These are phyloP conservation scores for Pythium dissimile DNA, from an alignment of 352 stramenopile species.

Conservation along the genomic window DNA sequence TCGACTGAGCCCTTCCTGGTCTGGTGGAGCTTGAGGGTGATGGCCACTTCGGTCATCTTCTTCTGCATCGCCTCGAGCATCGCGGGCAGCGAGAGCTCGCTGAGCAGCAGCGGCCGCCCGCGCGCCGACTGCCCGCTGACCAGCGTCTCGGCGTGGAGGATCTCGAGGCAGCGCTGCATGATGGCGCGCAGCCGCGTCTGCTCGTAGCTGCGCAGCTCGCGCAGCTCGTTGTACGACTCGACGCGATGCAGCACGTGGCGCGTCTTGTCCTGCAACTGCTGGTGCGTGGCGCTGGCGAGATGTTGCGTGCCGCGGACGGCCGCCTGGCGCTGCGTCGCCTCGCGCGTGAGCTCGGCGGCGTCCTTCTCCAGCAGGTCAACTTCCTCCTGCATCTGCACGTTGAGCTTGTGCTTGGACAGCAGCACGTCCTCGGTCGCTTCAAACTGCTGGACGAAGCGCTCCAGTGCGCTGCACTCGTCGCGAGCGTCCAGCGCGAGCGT, in stretches of 20 bases:
- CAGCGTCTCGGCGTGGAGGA: conserved; percentile 45
- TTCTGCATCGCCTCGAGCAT: conserved; percentile 59
- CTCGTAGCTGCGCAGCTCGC: conserved; percentile 47
- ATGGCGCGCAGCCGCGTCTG: conserved; percentile 39
- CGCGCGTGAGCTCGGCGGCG: conserved; percentile 21
- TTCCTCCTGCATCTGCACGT: conserved; percentile 50
- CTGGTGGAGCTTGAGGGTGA: conserved; percentile 55
- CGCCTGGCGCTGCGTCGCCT: conserved; percentile 30
- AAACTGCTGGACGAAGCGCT: conserved; percentile 44
- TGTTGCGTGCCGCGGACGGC: conserved; percentile 36
- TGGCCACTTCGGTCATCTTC: conserved; percentile 61
- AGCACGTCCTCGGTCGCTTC: conserved; percentile 53
- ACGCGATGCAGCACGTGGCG: conserved; percentile 27
- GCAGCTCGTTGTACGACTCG: conserved; percentile 46
- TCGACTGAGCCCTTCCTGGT: conserved; percentile 4
- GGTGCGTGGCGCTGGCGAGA: conserved; percentile 27
- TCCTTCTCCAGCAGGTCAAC: conserved; percentile 36
- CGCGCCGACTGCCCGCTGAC: conserved; percentile 19
- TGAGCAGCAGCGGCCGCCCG: conserved; percentile 32
- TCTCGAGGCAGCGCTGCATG: conserved; percentile 62
- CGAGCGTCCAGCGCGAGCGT: conserved; percentile 24
- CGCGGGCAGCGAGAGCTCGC: conserved; percentile 40
- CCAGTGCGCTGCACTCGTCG: not conserved
- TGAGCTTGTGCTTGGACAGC: conserved; percentile 62
- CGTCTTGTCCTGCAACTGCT: conserved; percentile 34